Percentiles rank a stretch among this genome's conserved stretches.
Evolutionary conservation across 2,329 filamentous ascomycete genomes (phyloP).

Genomic region (Clonostachys sp.): DNA sequence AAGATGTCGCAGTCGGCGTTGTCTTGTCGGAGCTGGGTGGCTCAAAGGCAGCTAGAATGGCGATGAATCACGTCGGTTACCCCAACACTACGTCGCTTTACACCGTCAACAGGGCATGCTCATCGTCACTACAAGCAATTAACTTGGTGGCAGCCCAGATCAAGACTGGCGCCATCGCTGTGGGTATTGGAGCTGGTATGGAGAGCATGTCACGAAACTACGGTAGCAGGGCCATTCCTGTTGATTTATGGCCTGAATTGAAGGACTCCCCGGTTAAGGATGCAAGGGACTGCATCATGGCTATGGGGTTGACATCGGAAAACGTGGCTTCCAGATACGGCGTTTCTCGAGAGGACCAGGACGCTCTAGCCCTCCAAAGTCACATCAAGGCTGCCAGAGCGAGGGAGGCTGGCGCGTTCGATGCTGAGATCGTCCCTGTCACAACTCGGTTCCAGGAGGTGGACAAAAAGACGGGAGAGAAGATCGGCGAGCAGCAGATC

Average conservation of each 20-base stretch:
- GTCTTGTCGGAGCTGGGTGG: slow-evolving; percentile 90
- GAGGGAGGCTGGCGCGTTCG: slow-evolving; percentile 65
- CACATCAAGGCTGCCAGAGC: slow-evolving; percentile 72
- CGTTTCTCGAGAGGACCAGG: slow-evolving; percentile 72
- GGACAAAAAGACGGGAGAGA: slow-evolving; percentile 50
- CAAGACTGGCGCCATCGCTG: slow-evolving; percentile 64
- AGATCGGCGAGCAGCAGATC: slow-evolving; percentile 48
- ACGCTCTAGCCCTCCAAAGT: slow-evolving; percentile 72
- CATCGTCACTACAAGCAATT: slow-evolving; percentile 72
- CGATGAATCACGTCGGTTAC: slow-evolving; percentile 78
- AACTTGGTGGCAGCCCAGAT: slow-evolving; percentile 72
- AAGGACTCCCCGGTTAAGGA: slow-evolving; percentile 60
- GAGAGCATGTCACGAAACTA: slow-evolving; percentile 97
- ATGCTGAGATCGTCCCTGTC: slow-evolving; percentile 76
- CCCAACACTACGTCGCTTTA: slow-evolving; percentile 70
- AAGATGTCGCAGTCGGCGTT: slow-evolving; percentile 83
- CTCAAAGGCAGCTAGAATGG: slow-evolving; percentile 87
- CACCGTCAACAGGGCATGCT: slow-evolving; percentile 86
- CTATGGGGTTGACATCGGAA: slow-evolving; percentile 87
- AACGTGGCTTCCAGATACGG: slow-evolving; percentile 79
- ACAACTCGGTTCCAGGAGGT: slow-evolving; percentile 63
- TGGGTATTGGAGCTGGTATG: slow-evolving; percentile 83
- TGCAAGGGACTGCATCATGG: slow-evolving; percentile 84
- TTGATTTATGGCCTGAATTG: slow-evolving; percentile 72
- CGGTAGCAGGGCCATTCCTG: slow-evolving; percentile 77